phyloP scores from a whole-genome alignment of 2,329 filamentous ascomycete species.

The Gyromitra esculenta region DNA sequence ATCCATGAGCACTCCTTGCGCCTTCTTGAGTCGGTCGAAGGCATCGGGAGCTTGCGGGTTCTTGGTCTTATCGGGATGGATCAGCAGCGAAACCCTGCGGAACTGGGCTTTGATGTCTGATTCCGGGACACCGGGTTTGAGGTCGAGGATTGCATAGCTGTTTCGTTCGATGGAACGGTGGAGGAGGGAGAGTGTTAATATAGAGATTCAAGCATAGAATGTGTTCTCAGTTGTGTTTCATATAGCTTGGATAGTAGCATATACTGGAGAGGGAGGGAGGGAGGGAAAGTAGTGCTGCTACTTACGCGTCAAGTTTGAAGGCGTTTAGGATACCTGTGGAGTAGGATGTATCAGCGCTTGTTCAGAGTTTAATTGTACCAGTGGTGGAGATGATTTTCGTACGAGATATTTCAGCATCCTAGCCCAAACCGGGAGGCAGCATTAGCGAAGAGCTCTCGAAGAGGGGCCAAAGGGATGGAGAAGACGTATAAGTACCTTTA shows the following conservation, averaged over 20 bases:
- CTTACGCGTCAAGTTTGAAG: slow-evolving; percentile 79
- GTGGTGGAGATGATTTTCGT: slow-evolving; percentile 23
- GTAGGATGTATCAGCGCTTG: slow-evolving; percentile 53
- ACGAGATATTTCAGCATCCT: slow-evolving; percentile 55
- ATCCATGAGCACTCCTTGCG: slow-evolving; percentile 88
- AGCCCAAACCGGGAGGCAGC: slow-evolving; percentile 33
- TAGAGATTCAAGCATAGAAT: slow-evolving; percentile 28
- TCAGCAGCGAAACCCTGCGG: slow-evolving; percentile 97
- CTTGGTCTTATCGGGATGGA: slow-evolving; percentile 97
- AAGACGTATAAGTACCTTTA: slow-evolving; percentile 53
- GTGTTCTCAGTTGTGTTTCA: slow-evolving; percentile 29
- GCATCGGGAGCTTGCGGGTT: slow-evolving; percentile 92
- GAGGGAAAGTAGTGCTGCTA: slow-evolving; percentile 45
- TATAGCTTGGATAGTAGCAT: slow-evolving; percentile 20
- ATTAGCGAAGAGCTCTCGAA: slow-evolving; percentile 35
- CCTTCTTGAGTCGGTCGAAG: slow-evolving; percentile 96
- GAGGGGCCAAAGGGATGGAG: neutral
- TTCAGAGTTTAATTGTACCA: slow-evolving; percentile 50
- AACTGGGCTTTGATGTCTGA: slow-evolving; percentile 95
- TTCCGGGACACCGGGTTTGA: slow-evolving; percentile 93
- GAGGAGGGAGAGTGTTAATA: slow-evolving; percentile 18
- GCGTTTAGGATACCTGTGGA: slow-evolving; percentile 76
- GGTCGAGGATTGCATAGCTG: slow-evolving; percentile 91
- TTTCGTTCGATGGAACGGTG: slow-evolving; percentile 30
- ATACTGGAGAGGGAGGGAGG: neutral